Evolutionary conservation across 768 basidiomycete species (phyloP), one percentile per base, ranked within the genome.

Genomic region (Tricholomella constricta): DNA sequence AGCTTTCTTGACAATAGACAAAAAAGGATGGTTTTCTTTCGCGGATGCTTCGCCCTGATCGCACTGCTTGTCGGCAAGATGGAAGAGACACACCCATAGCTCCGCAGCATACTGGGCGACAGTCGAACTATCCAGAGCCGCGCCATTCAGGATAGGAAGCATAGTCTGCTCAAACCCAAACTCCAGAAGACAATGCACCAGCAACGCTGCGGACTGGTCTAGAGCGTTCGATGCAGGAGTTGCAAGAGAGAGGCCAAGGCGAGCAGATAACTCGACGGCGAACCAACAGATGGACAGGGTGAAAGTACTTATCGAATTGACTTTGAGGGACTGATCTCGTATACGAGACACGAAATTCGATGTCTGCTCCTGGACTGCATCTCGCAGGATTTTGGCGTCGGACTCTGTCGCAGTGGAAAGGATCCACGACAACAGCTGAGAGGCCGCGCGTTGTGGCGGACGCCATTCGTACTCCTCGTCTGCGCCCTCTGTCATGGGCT

Each of bases 31-130:
- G 14, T 55, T 51, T 55, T 59, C 38, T 36, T 38, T 61, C 48
- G 51, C 51, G 38, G 34, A 26, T 12, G 49, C 15, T 37, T 44
- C 54, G n/a, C 56, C 59, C 34, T 62, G 48, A 5, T 50, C 29
- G 31, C 54, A 20, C 20, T 57, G 65, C 34, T 60, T 65, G 34
- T 62, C 64, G 23, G 80, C 64, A n/a, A 89, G 60, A 58, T 91
- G 83, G 31, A 89, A 74, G 19, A 93, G 62, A 32, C 81, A 82
- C 43, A 91, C 75, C 94, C 94, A 96, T 15, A 88, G 58, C 60
- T 92, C 87, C 2, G 81, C 76, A 1, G 78, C 73, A 37, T 72
- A 74, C 56, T 78, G 71, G 11, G 72, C 56, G 38, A 78, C 56
- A 32, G 69, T 64, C 26, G 71, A 65, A 20, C 69, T 69, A 56